Conservation (phyloP, 2,329 filamentous ascomycete genomes). For the Coccinonectria pachysandricola region DNA sequence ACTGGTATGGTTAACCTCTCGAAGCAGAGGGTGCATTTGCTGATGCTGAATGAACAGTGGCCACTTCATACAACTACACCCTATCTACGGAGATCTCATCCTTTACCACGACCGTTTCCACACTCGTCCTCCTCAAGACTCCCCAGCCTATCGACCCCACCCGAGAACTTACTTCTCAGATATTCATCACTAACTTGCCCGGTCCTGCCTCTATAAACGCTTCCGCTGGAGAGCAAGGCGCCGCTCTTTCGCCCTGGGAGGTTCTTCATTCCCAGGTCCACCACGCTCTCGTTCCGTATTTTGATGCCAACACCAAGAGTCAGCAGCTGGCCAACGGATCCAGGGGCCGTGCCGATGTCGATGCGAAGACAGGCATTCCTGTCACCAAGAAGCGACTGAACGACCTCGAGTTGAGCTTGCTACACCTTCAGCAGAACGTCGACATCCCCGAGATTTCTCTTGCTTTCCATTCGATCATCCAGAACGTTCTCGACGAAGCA, state of each 20-base stretch:
- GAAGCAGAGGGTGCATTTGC: conserved; percentile 2
- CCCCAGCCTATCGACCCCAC: conserved; percentile 77
- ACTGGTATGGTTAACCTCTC: conserved; percentile 27
- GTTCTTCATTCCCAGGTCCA: conserved; percentile 87
- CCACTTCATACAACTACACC: conserved; percentile 60
- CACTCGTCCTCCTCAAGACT: conserved; percentile 82
- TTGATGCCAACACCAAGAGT: conserved; percentile 87
- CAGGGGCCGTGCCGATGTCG: conserved; percentile 70
- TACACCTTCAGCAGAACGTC: conserved; percentile 93
- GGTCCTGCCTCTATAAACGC: conserved; percentile 63
- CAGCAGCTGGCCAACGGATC: conserved; percentile 56
- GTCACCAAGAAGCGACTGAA: conserved; percentile 97
- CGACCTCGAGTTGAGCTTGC: conserved; percentile 80
- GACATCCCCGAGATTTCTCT: conserved; percentile 91
- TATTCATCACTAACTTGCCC: conserved; percentile 87
- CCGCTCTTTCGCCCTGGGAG: conserved; percentile 75
- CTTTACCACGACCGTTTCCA: conserved; percentile 69
- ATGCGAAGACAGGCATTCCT: conserved; percentile 87
- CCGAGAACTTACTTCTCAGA: conserved; percentile 73
- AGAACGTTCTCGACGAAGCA: conserved; percentile 73
- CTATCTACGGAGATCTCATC: conserved; percentile 75
- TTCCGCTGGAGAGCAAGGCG: conserved; percentile 57
- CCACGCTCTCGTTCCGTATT: conserved; percentile 86
- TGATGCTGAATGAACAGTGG: conserved; percentile 21
- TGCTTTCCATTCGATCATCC: conserved; percentile 79